Base-by-base conservation (phyloP, 75 land plant species). In the Sequoiadendron giganteum region DNA sequence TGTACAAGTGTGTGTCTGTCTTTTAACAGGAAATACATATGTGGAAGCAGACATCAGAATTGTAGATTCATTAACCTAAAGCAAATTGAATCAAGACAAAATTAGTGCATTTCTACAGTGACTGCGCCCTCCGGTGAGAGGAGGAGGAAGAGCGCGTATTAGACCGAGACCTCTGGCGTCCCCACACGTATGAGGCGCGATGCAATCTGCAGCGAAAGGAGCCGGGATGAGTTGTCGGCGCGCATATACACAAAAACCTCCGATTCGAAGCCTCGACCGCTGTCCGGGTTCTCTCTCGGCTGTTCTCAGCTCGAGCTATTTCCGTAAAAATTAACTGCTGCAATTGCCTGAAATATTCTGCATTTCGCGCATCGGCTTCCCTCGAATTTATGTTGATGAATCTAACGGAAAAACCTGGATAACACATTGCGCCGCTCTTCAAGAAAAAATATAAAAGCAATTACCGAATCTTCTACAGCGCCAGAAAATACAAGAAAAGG, bases 201-300 rank as follows among this genome's bases (percentile, higher is more conserved):
- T 78, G 81, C 39, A 78, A 40, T 40, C 81, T 38, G 81, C 81
- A 78, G 25, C 81, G 81, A 78, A 78, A 78, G 42, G 81, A 78
- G 39, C 81, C 81, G 16, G 43, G 45, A 16, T 78, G 81, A 2
- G 43, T 40, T 5, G 45, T 78, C 42, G 81, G 81, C 10, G 81
- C 40, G 38, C 81, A 78, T 5, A 78, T 1, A 45, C 45, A 78
- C 15, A 38, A 39, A 38, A 40, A 40, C 36, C 21, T 7, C 18
- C 43, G 42, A 38, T 5, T 40, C 81, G 81, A 78, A 78, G 9
- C 25, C 25, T 19, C 19, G 8, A 5, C 15, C 43, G 16, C 38
- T 16, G 19, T 36, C 79, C 11, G 55, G 55, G 14, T 52, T 13
- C 55, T 52, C 15, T 52, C 55, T 52, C 16, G 15, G 0, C 55